Conservation (phyloP, 331 rosid genomes). For the Pyrus hybrid region DNA sequence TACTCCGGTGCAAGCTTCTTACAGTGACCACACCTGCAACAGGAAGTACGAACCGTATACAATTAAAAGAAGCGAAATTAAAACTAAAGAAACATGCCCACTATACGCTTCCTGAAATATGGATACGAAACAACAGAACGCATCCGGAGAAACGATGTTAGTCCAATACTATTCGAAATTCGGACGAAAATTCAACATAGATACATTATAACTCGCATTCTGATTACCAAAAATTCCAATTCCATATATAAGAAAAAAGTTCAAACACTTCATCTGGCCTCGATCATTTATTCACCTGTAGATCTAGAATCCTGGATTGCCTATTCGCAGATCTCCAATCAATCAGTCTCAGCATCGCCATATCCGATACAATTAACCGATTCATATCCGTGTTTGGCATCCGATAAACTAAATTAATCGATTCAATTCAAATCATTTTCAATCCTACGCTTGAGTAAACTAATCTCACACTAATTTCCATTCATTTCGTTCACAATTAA, state of each 20-base stretch:
- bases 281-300: neutral
- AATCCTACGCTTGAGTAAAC: neutral
- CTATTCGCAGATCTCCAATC: conserved; percentile 17
- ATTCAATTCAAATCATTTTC: neutral
- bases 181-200: neutral
- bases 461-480: neutral
- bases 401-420: neutral
- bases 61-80: neutral
- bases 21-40: conserved; percentile 89
- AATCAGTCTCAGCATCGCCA: conserved; percentile 1
- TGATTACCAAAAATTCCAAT: neutral
- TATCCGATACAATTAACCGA: neutral
- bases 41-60: neutral
- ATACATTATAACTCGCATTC: neutral
- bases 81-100: neutral
- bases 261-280: neutral
- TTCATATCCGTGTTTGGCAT: neutral
- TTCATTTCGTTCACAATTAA: neutral
- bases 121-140: neutral
- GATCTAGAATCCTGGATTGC: conserved; percentile 14
- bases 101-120: neutral
- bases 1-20: conserved; percentile 85
- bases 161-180: neutral
- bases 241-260: neutral
- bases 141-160: neutral